Evolutionary conservation across 139 green algal genomes (phyloP).

Genomic region (Gonium pectorale): DNA sequence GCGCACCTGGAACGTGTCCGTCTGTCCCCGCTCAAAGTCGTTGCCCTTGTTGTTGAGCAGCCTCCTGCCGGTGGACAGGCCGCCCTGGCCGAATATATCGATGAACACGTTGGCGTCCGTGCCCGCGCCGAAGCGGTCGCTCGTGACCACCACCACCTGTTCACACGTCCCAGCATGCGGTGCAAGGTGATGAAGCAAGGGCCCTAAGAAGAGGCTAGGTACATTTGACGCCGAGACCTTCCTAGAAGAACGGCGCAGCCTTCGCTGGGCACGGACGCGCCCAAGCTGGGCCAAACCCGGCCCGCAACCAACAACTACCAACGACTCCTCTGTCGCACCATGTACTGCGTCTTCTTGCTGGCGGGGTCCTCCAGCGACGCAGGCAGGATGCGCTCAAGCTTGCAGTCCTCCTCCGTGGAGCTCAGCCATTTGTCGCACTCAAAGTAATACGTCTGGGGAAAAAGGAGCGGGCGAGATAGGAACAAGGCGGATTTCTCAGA

Average conservation of each 20-base stretch:
- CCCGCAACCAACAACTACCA: no score
- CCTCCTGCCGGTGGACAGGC: constrained; percentile 44
- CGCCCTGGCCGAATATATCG: constrained; percentile 53
- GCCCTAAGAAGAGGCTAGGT: no score
- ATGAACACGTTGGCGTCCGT: constrained; percentile 70
- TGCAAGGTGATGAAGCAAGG: no score
- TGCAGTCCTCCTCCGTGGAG: constrained; percentile 41
- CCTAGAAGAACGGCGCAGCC: no score
- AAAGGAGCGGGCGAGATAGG: neutral
- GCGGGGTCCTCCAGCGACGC: constrained; percentile 37
- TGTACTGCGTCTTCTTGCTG: constrained; percentile 26
- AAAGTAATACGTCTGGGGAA: constrained; percentile 61
- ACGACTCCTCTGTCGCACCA: neutral
- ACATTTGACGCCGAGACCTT: no score
- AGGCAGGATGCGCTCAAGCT: constrained; percentile 48
- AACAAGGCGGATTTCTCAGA: no score
- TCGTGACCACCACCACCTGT: constrained; percentile 62
- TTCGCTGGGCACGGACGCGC: no score
- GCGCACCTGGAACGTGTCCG: constrained; percentile 55
- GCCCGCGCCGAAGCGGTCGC: constrained; percentile 55
- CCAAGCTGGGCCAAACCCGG: no score
- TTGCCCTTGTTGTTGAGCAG: constrained; percentile 57
- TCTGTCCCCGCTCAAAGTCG: constrained; percentile 56
- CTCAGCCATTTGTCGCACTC: constrained; percentile 59
- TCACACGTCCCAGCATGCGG: neutral